Conservation (phyloP, 2,329 filamentous ascomycete species). For the Arthrobotrys musiformis region DNA sequence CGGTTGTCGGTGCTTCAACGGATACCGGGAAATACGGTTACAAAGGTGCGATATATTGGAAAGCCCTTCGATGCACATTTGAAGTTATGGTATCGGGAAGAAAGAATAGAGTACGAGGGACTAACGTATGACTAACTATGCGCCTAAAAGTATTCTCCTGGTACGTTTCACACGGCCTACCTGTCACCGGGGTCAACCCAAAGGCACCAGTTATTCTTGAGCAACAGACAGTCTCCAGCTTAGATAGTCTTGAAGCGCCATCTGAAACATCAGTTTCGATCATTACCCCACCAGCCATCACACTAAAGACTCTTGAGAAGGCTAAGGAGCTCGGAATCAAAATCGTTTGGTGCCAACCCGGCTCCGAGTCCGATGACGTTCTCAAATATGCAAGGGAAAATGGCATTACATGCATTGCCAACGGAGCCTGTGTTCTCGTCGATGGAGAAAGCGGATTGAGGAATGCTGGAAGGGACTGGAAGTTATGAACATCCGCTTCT, state of each 20-base stretch:
- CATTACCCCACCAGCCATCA: constrained; percentile 85
- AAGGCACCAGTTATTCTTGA: constrained; percentile 64
- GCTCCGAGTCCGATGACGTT: constrained; percentile 82
- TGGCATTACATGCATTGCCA: constrained; percentile 66
- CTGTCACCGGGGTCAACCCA: constrained; percentile 86
- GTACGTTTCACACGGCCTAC: constrained; percentile 81
- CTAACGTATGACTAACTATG: too few species aligned
- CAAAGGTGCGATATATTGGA: constrained; percentile 73
- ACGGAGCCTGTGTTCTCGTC: constrained; percentile 89
- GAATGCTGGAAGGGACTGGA: constrained; percentile 68
- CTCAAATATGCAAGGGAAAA: constrained; percentile 74
- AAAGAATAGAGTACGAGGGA: neutral
- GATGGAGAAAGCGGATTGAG: constrained; percentile 77
- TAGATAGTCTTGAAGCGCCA: constrained; percentile 60
- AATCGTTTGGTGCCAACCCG: constrained; percentile 89
- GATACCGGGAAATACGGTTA: constrained; percentile 88
- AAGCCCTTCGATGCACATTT: neutral
- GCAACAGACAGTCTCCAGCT: constrained; percentile 70
- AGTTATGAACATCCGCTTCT: constrained; percentile 59
- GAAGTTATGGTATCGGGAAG: too few species aligned
- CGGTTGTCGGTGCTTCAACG: constrained; percentile 88
- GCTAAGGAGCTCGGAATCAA: constrained; percentile 78
- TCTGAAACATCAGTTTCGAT: constrained; percentile 79
- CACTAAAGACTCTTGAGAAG: constrained; percentile 77
- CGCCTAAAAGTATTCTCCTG: constrained; percentile 78